Conservation (phyloP, 2,329 filamentous ascomycete species). For the Alternaria novae-zelandiae region DNA sequence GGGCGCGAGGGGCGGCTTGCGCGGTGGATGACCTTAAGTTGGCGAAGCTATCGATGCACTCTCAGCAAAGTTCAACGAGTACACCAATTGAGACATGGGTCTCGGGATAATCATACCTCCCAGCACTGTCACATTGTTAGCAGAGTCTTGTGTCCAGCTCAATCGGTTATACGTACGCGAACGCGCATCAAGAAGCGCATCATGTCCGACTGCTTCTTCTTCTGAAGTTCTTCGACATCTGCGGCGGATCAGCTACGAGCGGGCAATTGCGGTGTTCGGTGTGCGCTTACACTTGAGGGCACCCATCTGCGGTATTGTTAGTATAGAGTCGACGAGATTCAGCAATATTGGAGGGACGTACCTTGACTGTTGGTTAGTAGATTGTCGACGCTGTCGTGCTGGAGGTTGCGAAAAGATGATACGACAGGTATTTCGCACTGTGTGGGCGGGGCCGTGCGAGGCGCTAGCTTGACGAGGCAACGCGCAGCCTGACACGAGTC, state of each 20-base stretch:
- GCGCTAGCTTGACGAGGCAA: not conserved
- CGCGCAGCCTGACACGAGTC: not conserved
- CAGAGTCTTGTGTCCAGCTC: conserved; percentile 15
- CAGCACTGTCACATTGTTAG: conserved; percentile 70
- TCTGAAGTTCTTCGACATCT: conserved; percentile 98
- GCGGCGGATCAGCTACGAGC: conserved; percentile 49
- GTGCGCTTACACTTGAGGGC: conserved; percentile 79
- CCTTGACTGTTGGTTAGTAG: conserved; percentile 48
- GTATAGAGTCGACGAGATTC: conserved; percentile 11
- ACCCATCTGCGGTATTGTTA: conserved; percentile 74
- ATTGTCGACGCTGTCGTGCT: conserved; percentile 39
- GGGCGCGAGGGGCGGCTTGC: conserved; percentile 97
- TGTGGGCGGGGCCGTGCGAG: conserved; percentile 23
- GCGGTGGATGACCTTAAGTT: conserved; percentile 99
- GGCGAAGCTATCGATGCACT: conserved; percentile 99
- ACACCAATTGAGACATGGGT: conserved; percentile 55
- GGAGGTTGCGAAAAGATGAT: conserved; percentile 18
- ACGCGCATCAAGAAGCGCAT: conserved; percentile 95
- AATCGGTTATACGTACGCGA: conserved; percentile 58
- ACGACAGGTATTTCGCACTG: conserved; percentile 30
- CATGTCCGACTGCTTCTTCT: conserved; percentile 99
- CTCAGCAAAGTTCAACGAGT: conserved; percentile 99
- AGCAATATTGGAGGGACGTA: conserved; percentile 18
- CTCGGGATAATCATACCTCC: conserved; percentile 72
- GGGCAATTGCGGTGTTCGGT: conserved; percentile 3